Conservation (phyloP, 495 filamentous ascomycete species). For the Stereocaulon alpinum region DNA sequence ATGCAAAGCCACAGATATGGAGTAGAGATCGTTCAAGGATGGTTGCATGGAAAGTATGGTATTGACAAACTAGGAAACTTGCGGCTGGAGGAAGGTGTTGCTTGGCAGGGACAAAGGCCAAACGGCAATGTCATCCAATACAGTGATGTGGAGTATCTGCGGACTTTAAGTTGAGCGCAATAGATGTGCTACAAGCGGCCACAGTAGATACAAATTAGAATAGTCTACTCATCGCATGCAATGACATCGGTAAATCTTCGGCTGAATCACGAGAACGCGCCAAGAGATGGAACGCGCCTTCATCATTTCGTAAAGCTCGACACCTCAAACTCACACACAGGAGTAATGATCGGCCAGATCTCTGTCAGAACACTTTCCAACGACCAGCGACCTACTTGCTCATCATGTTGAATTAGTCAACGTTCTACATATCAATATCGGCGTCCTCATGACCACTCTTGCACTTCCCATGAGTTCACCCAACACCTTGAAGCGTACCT, state of each 20-base stretch:
- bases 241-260: neutral
- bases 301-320: neutral
- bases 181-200: no score
- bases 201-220: no score
- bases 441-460: constrained; percentile 13
- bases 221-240: no score
- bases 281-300: neutral
- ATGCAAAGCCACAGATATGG: no score
- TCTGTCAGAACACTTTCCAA: neutral
- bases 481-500: constrained; percentile 17
- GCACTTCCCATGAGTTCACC: constrained; percentile 19
- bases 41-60: no score
- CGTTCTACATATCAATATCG: neutral
- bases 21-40: no score
- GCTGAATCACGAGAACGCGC: neutral
- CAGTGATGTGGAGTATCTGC: no score
- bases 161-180: no score
- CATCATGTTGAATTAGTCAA: neutral
- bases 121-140: no score
- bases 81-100: no score
- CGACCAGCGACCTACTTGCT: neutral
- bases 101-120: no score
- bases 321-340: neutral
- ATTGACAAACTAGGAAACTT: no score
- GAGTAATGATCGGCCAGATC: neutral